Percentiles rank a stretch among this genome's conserved stretches.
Evolutionary conservation across 169 alveolate species (phyloP).

Genomic region (Plasmodium vivax): DNA sequence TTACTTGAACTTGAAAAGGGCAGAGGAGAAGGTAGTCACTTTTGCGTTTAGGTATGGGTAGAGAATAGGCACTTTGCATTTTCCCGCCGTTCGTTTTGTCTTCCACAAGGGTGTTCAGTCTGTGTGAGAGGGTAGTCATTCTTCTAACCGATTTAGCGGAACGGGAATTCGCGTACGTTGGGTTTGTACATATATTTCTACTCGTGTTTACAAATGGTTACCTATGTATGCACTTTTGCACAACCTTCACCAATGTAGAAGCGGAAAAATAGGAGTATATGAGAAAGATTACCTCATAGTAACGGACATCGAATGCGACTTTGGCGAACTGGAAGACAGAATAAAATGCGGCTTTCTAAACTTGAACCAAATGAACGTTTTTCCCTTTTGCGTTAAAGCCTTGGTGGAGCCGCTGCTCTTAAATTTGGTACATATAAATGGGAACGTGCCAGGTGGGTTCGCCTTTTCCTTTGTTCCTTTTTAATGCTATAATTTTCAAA

Average conservation of each 20-base stretch:
- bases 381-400: conserved; percentile 46
- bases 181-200: not conserved
- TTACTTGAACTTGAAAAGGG: conserved; percentile 28
- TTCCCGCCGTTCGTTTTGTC: not conserved
- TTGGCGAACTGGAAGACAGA: conserved; percentile 25
- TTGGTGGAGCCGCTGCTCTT: conserved; percentile 58
- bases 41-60: conserved; percentile 42
- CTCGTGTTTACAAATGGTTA: not conserved
- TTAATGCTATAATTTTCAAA: not conserved
- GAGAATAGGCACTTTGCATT: not conserved
- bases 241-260: conserved; percentile 8
- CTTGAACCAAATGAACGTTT: conserved; percentile 25
- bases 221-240: not conserved
- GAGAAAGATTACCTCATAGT: conserved; percentile 43
- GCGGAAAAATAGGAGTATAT: conserved; percentile 52
- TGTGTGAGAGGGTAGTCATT: not conserved
- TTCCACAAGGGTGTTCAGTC: not conserved
- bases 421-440: conserved; percentile 49
- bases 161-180: not conserved
- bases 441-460: conserved; percentile 13
- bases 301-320: conserved; percentile 56
- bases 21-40: conserved; percentile 32
- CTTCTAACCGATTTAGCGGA: not conserved
- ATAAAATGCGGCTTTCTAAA: conserved; percentile 8
- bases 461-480: not conserved